Percentiles rank a stretch among this genome's conserved stretches.
Evolutionary conservation across 805 yeast genomes (phyloP).

Genomic region (Suhomyces xylopsoci): DNA sequence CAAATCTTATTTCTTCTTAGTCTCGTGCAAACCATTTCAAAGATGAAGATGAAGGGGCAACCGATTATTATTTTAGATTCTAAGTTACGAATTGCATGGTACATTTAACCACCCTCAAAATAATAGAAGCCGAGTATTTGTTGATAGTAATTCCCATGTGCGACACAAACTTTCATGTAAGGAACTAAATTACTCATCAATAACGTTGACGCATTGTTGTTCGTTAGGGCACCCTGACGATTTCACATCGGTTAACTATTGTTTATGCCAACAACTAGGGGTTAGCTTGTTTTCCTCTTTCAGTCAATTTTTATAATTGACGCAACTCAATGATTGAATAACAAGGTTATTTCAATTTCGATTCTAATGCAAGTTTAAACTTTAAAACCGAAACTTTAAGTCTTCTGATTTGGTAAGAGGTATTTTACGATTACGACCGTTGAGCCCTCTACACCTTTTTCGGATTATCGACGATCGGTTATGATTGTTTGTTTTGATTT

Average conservation of each 20-base stretch:
- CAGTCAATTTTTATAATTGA: not conserved
- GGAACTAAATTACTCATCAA: constrained; percentile 2
- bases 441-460: not conserved
- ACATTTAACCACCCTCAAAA: not conserved
- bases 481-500: not conserved
- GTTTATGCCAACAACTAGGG: not conserved
- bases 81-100: constrained; percentile 2
- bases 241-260: not conserved
- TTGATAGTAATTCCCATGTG: not conserved
- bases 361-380: not conserved
- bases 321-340: not conserved
- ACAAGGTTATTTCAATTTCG: not conserved
- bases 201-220: not conserved
- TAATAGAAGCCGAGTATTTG: not conserved
- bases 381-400: not conserved
- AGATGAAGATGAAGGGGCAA: not conserved
- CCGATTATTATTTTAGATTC: not conserved
- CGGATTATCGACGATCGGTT: not conserved
- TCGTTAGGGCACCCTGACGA: not conserved
- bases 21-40: not conserved
- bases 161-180: constrained; percentile 2
- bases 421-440: not conserved
- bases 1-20: not conserved
- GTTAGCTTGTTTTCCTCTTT: not conserved
- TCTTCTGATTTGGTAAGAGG: not conserved